phyloP scores from a whole-genome alignment of 164 flowering plant species.

The Vitis amurensis region DNA sequence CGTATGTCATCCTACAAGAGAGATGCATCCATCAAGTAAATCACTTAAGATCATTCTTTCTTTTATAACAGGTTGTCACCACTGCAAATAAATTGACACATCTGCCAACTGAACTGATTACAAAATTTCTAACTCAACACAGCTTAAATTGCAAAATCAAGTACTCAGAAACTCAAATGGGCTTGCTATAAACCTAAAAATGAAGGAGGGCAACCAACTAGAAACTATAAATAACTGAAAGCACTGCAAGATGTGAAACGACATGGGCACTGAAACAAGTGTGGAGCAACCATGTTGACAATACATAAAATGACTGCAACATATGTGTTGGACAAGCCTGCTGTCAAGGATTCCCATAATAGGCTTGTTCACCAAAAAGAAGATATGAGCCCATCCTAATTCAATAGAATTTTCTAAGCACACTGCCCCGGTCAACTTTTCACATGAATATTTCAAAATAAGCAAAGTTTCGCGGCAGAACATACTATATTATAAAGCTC shows the following conservation, averaged over 20 bases:
- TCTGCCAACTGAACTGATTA: not conserved
- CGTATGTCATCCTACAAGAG: conserved; percentile 78
- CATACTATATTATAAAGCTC: too few relatives aligned
- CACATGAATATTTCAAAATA: too few relatives aligned
- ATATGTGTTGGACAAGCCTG: too few relatives aligned
- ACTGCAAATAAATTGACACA: not conserved
- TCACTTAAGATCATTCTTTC: not conserved
- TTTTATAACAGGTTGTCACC: not conserved
- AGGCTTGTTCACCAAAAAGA: too few relatives aligned
- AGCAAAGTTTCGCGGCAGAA: too few relatives aligned
- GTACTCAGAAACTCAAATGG: not conserved
- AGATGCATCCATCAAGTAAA: not conserved
- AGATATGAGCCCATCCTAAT: too few relatives aligned
- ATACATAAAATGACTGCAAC: too few relatives aligned
- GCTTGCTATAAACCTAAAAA: not conserved
- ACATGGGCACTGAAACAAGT: not conserved
- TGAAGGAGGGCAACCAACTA: not conserved
- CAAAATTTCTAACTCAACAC: not conserved
- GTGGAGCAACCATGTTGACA: not conserved
- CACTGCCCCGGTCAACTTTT: too few relatives aligned
- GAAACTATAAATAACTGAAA: not conserved
- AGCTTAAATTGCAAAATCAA: not conserved
- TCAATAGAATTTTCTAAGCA: too few relatives aligned
- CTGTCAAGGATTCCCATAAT: too few relatives aligned
- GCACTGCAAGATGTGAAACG: not conserved